Evolutionary conservation across 345 rosid genomes (phyloP).

Genomic region (Populus pruinosa): DNA sequence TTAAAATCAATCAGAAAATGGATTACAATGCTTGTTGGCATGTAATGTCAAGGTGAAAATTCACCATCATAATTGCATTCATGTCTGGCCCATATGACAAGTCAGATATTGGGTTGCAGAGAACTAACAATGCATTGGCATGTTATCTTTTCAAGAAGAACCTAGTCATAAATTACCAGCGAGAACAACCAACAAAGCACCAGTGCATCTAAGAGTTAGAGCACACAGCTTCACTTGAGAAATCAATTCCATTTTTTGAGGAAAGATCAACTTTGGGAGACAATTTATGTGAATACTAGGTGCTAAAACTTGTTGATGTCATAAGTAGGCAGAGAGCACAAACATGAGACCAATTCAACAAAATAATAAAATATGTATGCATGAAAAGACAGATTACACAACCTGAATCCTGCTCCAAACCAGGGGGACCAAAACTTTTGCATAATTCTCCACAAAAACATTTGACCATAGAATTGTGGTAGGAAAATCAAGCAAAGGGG

Average conservation of each 20-base stretch:
- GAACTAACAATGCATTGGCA: not conserved
- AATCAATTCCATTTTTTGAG: not conserved
- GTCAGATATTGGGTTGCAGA: not conserved
- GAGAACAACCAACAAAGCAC: not conserved
- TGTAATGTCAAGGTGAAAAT: not conserved
- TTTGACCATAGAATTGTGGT: constrained; percentile 81
- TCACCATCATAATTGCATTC: not conserved
- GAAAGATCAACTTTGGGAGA: constrained; percentile 6
- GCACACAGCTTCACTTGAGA: not conserved
- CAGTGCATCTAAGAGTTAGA: not conserved
- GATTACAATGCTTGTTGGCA: not conserved
- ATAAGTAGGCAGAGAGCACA: not conserved
- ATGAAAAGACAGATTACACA: constrained; percentile 16
- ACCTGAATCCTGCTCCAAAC: constrained; percentile 99
- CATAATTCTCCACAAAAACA: constrained; percentile 86
- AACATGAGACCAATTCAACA: not conserved
- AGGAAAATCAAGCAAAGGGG: constrained; percentile 90
- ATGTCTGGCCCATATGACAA: not conserved
- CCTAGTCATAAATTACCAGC: not conserved
- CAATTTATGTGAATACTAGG: not conserved
- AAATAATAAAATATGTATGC: constrained; percentile 1
- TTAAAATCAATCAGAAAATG: too few relatives aligned
- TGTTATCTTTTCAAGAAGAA: not conserved
- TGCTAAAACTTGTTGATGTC: not conserved
- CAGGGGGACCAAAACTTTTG: constrained; percentile 89